Evolutionary conservation across 371 early-diverging fungal species (phyloP), one percentile per base, ranked within the genome.

Genomic region (Mortierella sp.): DNA sequence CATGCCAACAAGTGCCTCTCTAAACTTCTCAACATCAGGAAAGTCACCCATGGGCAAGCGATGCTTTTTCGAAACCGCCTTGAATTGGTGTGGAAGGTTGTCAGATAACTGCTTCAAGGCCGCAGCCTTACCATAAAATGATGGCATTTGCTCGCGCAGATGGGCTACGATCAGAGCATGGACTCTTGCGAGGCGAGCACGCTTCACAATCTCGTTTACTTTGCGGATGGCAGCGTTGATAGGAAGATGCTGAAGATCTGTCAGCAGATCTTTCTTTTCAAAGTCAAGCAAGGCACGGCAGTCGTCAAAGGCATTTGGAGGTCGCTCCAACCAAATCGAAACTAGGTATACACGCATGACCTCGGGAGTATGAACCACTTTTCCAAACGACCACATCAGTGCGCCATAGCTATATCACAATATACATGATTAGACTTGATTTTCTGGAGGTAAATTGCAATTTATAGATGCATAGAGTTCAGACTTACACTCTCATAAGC

Each of bases 321-420:
- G 92, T 61, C 91, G 89, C 51, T 90, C 88, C 7, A 87, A 87
- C 95, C 96, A 94, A 82, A 96, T 95, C 4, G 92, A 91, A 15
- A 93, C 90, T 60, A 96, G 72, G 73, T 92, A 96, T 51, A 96
- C 96, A 32, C 96, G 90, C 86, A 90, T 89, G 28, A 96, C 96
- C 83, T 96, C 96, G 35, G 96, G 96, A 0, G 95, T 93, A 49
- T 92, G 88, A 5, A 96, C 87, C 1, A 96, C 95, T 77, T 94
- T 94, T 59, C 96, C 96, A 13, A 96, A 86, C 28, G 96, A 95
- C 96, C 96, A 96, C 96, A 96, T 96, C 85, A 96, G 84, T 13
- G 96, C 96, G 65, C 96, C 96, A 72, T 94, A 94, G 0, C 92
- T 92, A 66, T 26, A 57, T 15, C 13, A 58, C 13, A 56, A 26